Evolutionary conservation across 768 basidiomycete genomes (phyloP), one percentile per base, ranked within the genome.

Genomic region (Naganishia antarctica): DNA sequence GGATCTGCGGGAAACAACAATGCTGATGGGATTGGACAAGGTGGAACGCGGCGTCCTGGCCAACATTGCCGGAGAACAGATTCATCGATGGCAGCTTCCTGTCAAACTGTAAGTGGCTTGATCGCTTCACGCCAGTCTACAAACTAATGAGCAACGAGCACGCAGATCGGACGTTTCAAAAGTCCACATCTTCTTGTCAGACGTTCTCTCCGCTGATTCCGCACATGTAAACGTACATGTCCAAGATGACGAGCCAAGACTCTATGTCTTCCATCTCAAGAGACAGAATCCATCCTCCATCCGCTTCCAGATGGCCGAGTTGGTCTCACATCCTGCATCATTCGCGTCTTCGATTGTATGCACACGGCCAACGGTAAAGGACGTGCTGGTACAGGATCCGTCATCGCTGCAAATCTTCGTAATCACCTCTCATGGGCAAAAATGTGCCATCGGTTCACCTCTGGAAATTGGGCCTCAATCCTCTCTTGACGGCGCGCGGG

Each of bases 351-450:
- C 88, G 3, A 76, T 91, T 41, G 80, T 82, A 21, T 83, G 85
- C 1, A 87, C 87, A 3, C 84, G 91, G 21, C 77, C 78, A 7
- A 78, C 80, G 15, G 80, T 90, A 15, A 81, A 81, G 73, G 92
- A 96, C 74, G 79, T 91, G 11, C 76, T 94, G 4, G 76, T 87
- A 16, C 31, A 18, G n/a, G 41, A 29, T 29, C 49, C 26, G 9
- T n/a, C 37, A 31, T 87, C 31, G 79, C 92, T 13, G 83, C 86
- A 65, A 87, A 85, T 0, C 76, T 98, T 1, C 92, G 96, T 73
- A 5, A 40, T 57, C 23, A 69, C 71, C 28, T 68, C 61, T 28
- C 69, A 61, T 61, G 57, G 58, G 66, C 8, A 66, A 72, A 51
- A 68, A 69, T 29, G 64, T 44, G 26, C 28, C 63, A 28, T 58